A percentile compares a stretch with the other conserved stretches of the same genome.
These are phyloP conservation scores for Cladosporium sp. DNA, from an alignment of 2,329 filamentous ascomycete genomes.

Conservation along the genomic window DNA sequence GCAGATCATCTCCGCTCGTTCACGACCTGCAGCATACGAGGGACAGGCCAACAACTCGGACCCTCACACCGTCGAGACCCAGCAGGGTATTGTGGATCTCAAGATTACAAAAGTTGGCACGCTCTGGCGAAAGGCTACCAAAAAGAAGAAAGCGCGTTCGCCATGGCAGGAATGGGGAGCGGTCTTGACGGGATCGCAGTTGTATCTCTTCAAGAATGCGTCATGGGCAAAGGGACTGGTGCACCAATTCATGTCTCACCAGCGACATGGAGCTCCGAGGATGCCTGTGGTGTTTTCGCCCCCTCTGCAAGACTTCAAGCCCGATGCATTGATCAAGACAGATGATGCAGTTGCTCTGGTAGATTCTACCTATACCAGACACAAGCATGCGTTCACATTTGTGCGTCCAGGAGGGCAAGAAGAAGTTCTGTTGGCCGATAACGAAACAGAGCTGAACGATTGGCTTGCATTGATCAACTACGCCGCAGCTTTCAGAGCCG, in stretches of 20 bases:
- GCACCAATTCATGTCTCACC: conserved; percentile 77
- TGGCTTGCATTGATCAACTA: conserved; percentile 97
- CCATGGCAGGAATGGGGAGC: conserved; percentile 99
- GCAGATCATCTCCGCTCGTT: conserved; percentile 91
- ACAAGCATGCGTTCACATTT: conserved; percentile 92
- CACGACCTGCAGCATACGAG: conserved; percentile 92
- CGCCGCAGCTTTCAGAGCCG: conserved; percentile 86
- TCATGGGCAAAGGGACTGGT: conserved; percentile 89
- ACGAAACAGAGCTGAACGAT: conserved; percentile 87
- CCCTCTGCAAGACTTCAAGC: conserved; percentile 85
- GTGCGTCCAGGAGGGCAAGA: conserved; percentile 82
- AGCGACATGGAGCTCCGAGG: conserved; percentile 69
- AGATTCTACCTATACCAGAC: conserved; percentile 83
- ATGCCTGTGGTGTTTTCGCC: conserved; percentile 85
- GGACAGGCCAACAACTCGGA: conserved; percentile 49
- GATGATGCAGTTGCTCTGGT: conserved; percentile 85
- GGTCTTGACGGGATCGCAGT: conserved; percentile 89
- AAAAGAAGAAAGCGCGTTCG: conserved; percentile 90
- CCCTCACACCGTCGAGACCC: conserved; percentile 64
- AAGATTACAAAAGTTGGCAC: conserved; percentile 95
- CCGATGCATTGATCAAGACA: conserved; percentile 88
- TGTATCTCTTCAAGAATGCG: conserved; percentile 94
- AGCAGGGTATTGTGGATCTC: conserved; percentile 92
- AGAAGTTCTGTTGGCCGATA: conserved; percentile 86
- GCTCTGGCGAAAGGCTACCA: conserved; percentile 88